Evolutionary conservation across 2,329 filamentous ascomycete genomes (phyloP).

Genomic region (Xylariaceae sp.): DNA sequence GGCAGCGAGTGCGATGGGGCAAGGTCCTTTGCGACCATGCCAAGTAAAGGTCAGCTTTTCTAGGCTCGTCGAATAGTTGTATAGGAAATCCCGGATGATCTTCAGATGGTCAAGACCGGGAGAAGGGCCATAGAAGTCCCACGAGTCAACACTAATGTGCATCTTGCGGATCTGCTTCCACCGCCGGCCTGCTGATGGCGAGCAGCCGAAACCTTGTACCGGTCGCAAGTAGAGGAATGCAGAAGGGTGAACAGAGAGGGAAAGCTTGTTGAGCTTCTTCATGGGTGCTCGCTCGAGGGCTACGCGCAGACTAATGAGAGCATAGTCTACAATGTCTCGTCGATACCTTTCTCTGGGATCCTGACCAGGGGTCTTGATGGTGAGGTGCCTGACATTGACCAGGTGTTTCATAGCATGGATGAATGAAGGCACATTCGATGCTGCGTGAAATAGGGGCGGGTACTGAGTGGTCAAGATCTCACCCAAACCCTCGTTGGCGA

Average conservation of each 20-base stretch:
- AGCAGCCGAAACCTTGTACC: slow-evolving; percentile 66
- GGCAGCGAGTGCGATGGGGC: slow-evolving; percentile 63
- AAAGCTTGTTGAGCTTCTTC: slow-evolving; percentile 60
- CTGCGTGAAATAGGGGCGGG: slow-evolving; percentile 81
- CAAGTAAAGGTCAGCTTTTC: slow-evolving; percentile 73
- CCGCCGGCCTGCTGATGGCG: slow-evolving; percentile 63
- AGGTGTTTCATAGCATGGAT: slow-evolving; percentile 66
- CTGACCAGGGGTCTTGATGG: slow-evolving; percentile 70
- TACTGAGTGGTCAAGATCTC: slow-evolving; percentile 82
- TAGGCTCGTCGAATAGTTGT: slow-evolving; percentile 59
- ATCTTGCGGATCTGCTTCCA: slow-evolving; percentile 77
- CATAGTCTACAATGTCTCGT: slow-evolving; percentile 77
- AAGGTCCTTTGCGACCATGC: slow-evolving; percentile 67
- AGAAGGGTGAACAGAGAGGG: slow-evolving; percentile 68
- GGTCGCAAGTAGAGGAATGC: slow-evolving; percentile 75
- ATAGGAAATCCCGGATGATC: slow-evolving; percentile 75
- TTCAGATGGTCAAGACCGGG: slow-evolving; percentile 66
- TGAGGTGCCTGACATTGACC: slow-evolving; percentile 66
- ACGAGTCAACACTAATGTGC: slow-evolving; percentile 66
- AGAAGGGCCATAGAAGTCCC: slow-evolving; percentile 56
- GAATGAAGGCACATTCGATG: slow-evolving; percentile 82
- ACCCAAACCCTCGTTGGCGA: slow-evolving; percentile 72
- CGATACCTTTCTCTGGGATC: slow-evolving; percentile 64
- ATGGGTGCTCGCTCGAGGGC: slow-evolving; percentile 71
- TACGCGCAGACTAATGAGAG: slow-evolving; percentile 79